Percentiles rank a stretch among this genome's conserved stretches.
Conservation (phyloP, 352 stramenopile genomes). For the Pythium utonaiense region DNA sequence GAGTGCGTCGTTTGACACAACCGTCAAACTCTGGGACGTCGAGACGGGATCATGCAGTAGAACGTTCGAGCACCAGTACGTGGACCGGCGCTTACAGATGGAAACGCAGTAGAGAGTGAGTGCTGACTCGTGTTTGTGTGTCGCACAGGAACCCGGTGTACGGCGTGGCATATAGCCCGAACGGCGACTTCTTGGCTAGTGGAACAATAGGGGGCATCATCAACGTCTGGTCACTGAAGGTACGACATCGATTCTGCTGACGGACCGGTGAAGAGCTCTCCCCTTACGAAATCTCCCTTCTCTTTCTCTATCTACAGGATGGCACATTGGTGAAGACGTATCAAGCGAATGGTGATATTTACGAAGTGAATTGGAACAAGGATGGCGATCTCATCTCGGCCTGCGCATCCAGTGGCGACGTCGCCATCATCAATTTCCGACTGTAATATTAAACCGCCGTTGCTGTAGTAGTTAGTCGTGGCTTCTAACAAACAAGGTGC, state of each 20-base stretch:
- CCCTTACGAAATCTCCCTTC: neutral
- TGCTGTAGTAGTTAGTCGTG: conserved; percentile 18
- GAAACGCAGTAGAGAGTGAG: neutral
- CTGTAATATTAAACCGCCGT: conserved; percentile 80
- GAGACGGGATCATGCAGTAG: conserved; percentile 87
- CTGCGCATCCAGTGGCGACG: conserved; percentile 82
- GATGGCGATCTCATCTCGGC: conserved; percentile 82
- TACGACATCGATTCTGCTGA: conserved; percentile 20
- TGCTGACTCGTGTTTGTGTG: conserved; percentile 10
- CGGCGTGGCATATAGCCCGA: conserved; percentile 82
- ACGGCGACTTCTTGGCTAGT: conserved; percentile 94
- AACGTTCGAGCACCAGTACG: conserved; percentile 92
- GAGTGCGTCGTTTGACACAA: conserved; percentile 95
- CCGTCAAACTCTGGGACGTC: conserved; percentile 94
- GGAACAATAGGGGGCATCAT: conserved; percentile 96
- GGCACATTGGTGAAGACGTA: conserved; percentile 83
- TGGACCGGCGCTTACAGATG: conserved; percentile 14
- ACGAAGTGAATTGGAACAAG: conserved; percentile 98
- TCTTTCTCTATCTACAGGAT: conserved; percentile 39
- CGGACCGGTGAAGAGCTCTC: neutral
- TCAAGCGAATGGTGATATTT: conserved; percentile 95
- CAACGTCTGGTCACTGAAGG: conserved; percentile 97
- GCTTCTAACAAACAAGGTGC: conserved; percentile 1
- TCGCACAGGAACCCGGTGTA: conserved; percentile 75
- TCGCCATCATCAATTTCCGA: conserved; percentile 89